phyloP scores from a whole-genome alignment of 2,329 filamentous ascomycete genomes.

The Sphaerulina vaccinii region DNA sequence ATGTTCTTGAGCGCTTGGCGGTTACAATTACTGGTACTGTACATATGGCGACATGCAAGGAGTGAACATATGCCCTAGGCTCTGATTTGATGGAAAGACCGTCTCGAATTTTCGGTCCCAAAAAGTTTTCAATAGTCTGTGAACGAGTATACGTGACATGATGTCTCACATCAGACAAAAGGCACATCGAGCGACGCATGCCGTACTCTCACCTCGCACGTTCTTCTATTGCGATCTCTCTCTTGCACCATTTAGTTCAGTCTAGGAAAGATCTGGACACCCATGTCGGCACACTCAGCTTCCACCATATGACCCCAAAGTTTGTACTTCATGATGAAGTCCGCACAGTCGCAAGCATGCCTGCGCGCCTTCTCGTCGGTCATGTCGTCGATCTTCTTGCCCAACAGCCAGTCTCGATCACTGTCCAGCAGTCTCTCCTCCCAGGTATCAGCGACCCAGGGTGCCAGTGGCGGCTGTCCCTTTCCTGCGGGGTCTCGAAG shows the following conservation, averaged over 20 bases:
- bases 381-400: constrained; percentile 10
- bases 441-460: constrained; percentile 10
- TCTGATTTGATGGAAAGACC: no score
- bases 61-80: not conserved
- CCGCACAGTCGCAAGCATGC: constrained; percentile 4
- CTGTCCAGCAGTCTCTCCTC: constrained; percentile 10
- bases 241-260: not conserved
- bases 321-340: constrained; percentile 12
- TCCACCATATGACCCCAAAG: constrained; percentile 8
- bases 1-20: not conserved
- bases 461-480: not conserved
- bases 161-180: no score
- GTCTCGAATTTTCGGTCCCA: not conserved
- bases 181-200: no score
- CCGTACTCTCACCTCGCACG: not conserved
- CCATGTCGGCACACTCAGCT: constrained; percentile 5
- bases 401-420: constrained; percentile 9
- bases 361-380: not conserved
- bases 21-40: not conserved
- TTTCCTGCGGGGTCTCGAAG: not conserved
- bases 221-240: not conserved
- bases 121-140: not conserved
- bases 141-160: no score
- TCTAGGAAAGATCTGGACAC: constrained; percentile 4
- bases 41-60: not conserved